phyloP scores from a whole-genome alignment of 257 asterid genomes.

The Ilex aquifolium region DNA sequence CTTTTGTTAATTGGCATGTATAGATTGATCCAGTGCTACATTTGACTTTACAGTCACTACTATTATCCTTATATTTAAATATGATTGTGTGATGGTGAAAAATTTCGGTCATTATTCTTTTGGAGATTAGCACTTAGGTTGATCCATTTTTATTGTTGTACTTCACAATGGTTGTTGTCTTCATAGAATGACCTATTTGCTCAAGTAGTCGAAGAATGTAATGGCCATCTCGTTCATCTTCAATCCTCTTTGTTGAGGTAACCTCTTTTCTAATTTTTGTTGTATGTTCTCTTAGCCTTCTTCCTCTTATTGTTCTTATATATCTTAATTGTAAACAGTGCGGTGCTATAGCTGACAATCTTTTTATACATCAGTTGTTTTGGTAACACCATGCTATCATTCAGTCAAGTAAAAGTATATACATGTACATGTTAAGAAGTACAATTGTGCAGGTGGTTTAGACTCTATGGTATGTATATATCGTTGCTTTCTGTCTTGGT shows the following conservation, averaged over 20 bases:
- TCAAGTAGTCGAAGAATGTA: slow-evolving; percentile 87
- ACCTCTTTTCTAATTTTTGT: not conserved
- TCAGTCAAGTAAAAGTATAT: too few relatives aligned
- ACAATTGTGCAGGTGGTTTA: too few relatives aligned
- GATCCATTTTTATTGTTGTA: slow-evolving; percentile 10
- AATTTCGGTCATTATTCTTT: not conserved
- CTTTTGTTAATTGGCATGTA: not conserved
- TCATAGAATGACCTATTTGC: slow-evolving; percentile 62
- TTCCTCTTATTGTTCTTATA: not conserved
- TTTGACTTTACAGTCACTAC: not conserved
- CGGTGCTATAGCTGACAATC: not conserved
- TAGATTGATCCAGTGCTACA: not conserved
- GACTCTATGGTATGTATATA: too few relatives aligned
- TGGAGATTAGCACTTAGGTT: not conserved
- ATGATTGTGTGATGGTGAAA: not conserved
- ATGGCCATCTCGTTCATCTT: slow-evolving; percentile 58
- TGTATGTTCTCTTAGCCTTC: not conserved
- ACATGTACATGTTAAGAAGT: too few relatives aligned
- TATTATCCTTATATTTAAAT: not conserved
- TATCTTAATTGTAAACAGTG: not conserved
- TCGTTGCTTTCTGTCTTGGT: not conserved
- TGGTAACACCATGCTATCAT: too few relatives aligned
- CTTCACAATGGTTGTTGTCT: slow-evolving; percentile 3
- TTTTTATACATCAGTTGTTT: too few relatives aligned
- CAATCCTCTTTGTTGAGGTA: slow-evolving; percentile 76